Base-by-base conservation (phyloP, 305 asterid species). In the Solanum chacoense region DNA sequence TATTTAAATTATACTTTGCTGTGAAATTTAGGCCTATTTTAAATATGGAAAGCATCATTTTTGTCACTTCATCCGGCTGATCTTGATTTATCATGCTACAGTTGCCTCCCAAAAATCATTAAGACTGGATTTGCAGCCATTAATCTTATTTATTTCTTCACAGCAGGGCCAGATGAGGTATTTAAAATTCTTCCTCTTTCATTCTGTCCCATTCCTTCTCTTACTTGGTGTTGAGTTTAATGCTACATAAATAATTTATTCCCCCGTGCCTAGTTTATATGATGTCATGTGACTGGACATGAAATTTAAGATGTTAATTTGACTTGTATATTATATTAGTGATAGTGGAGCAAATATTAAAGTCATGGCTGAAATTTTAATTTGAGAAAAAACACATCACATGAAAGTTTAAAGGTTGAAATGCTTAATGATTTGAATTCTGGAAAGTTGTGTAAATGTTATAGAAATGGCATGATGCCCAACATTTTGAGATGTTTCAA, bases 131-230 rank as follows among this genome's bases (percentile, higher is more conserved):
- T 97, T 90, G 50, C 99, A n/a, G 98, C 99, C 90, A 97, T 97
- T 90, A 97, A 97, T 93, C 98, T 97, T 87, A 96, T 97, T 50
- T 97, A 97, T 93, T 97, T 97, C 81, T 97, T 97, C 97, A 97
- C 99, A 77, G 99, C 99, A 74, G 99, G 99, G 89, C 98, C 99
- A 72, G 99, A 97, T 91, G 99, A 97, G 99, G 99, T 97, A 96
- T 65, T 90, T 74, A 22, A 32, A 37, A 36, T 38, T 77, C 29
- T 35, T 20, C 22, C 74, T 36, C 35, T 63, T 37, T 8, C 80
- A 28, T 86, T 28, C 38, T 84, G 69, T 74, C 85, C 63, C 32
- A 10, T 22, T 42, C 37, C 79, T 65, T 65, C 38, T 63, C 31
- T 26, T 75, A 18, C 29, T 24, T 72, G 63, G 37, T 29, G 20